Conservation (phyloP, 2,329 filamentous ascomycete genomes). For the Phaeosphaeria sp. region DNA sequence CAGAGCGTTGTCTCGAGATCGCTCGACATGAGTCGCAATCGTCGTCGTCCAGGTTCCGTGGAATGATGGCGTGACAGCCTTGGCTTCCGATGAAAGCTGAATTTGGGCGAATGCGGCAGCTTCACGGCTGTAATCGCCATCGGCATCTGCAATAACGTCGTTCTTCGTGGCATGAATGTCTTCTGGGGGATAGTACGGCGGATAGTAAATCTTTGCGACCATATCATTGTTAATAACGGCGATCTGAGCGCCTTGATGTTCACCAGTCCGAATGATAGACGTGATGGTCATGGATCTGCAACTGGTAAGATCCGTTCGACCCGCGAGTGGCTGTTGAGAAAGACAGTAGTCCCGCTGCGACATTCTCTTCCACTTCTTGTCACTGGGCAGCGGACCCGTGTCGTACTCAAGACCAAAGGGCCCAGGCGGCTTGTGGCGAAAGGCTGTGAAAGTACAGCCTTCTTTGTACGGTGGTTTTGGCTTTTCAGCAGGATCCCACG, state of each 20-base stretch:
- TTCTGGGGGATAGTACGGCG: slow-evolving; percentile 4
- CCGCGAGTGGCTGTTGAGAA: neutral
- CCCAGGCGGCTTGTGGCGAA: slow-evolving; percentile 2
- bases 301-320: neutral
- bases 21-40: neutral
- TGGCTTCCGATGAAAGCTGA: neutral
- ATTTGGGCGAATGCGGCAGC: slow-evolving; percentile 3
- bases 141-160: slow-evolving; percentile 4
- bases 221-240: slow-evolving; percentile 1
- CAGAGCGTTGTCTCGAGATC: neutral
- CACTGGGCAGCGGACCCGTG: neutral
- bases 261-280: slow-evolving; percentile 1
- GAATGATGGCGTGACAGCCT: neutral
- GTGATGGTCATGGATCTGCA: slow-evolving; percentile 1
- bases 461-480: slow-evolving; percentile 3
- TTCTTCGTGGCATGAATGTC: slow-evolving; percentile 2
- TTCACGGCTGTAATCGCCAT: slow-evolving; percentile 10
- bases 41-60: slow-evolving; percentile 7
- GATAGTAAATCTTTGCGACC: slow-evolving; percentile 15
- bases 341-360: slow-evolving; percentile 9
- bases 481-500: no score
- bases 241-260: slow-evolving; percentile 5
- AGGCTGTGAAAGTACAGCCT: slow-evolving; percentile 4
- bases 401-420: slow-evolving; percentile 8
- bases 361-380: neutral